Evolutionary conservation across 2,329 filamentous ascomycete species (phyloP), one percentile per base, ranked within the genome.

Genomic region (Neoascochyta sp.): DNA sequence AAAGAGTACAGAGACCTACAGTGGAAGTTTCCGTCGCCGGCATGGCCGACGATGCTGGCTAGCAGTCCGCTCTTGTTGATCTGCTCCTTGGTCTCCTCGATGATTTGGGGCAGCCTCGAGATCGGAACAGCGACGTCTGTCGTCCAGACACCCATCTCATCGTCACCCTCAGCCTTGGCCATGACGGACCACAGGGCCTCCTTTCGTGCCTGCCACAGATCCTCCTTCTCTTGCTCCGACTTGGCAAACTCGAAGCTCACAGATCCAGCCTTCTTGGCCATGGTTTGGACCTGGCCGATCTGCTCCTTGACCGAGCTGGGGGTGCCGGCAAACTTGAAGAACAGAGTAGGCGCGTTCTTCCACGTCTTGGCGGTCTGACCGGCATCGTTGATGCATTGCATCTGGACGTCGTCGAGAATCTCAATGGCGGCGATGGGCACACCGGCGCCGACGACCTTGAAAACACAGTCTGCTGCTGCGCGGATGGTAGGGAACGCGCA

Each of bases 371-470:
- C 72, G 0, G 78, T 79, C 55, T 70, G 73, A 15, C 81, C 81
- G 1, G 80, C 76, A 16, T 74, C 68, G 64, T 86, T 86, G 47
- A 86, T 76, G 23, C 81, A 77, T 28, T 68, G 63, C 81, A 95
- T 95, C 68, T 94, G 88, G 34, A 88, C 82, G 57, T 94, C 88
- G 65, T 95, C 89, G 16, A 95, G 71, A 35, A 95, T 83, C 66
- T 95, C 89, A 23, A 95, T 80, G n/a, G 89, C 89, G 1, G 89
- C 88, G 22, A 95, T 81, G 16, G 85, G 86, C 8, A 95, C 76
- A 15, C 87, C 88, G 30, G 83, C 76, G 24, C 78, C 78, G 4
- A 95, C 88, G 8, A 95, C 86, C 32, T 75, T 75, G 45, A 81
- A 79, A 2, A 92, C 88, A 58, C 86, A 93, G 54, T 81, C 75